Evolutionary conservation across 768 basidiomycete species (phyloP), one percentile per base, ranked within the genome.

Genomic region (Hirschioporus abietinus): DNA sequence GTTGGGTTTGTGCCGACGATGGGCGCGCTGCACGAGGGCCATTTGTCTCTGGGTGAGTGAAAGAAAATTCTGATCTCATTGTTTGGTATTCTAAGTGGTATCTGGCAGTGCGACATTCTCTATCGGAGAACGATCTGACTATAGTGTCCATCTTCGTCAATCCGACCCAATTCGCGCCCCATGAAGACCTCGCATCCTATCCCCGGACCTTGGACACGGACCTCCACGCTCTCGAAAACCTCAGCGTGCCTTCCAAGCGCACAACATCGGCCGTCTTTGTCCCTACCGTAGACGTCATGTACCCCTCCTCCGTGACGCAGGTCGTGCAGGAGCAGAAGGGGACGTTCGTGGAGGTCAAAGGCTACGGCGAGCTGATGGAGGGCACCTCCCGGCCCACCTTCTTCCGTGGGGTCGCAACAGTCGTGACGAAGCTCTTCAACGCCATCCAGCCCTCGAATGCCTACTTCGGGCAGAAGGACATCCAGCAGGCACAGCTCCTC

Each of bases 391-490:
- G 96, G 64, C 96, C 96, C 9, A 88, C 88, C 9, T 99, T 99
- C 79, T 97, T 99, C 79, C 84, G 93, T 67, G 97, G 96, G 0
- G 96, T 99, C 6, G 91, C 95, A 4, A 99, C 97, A 0, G 87
- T 98, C 65, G 95, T 96, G 66, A 90, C 91, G 0, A 99, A 99
- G 74, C 83, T 99, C 15, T 97, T 99, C 82, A 96, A 98, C 72
- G 87, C 86, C 60, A 85, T 98, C 57, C 86, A 96, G 95, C 96
- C 96, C 6, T 92, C 92, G 60, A 86, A 89, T 69, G 88, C 92
- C 24, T 98, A 99, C 76, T 97, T 99, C 69, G 96, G 97, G 0
- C 96, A 99, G 77, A 99, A 99, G 75, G 96, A 99, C 74, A 97
- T 99, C 65, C 97, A 99, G 74, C 97, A 99, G 75, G 94, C 92